Evolutionary conservation across 352 stramenopile species (phyloP).

Genomic region (Globisporangium megalacanthum): DNA sequence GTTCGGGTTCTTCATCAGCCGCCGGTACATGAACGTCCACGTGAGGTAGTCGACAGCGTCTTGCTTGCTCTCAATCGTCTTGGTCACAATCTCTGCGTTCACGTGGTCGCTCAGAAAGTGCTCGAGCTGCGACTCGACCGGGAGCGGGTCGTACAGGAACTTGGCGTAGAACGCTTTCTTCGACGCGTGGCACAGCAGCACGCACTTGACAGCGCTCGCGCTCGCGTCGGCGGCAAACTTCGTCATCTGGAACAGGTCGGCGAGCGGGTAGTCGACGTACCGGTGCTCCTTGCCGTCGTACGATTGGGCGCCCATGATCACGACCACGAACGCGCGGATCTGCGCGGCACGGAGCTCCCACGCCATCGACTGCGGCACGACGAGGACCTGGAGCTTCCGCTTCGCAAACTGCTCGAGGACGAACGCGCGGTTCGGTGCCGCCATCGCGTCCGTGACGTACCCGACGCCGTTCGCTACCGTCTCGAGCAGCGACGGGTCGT

Average conservation of each 20-base stretch:
- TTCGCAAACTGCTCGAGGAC: constrained; percentile 88
- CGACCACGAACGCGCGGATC: constrained; percentile 88
- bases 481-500: constrained; percentile 92
- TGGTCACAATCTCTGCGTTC: constrained; percentile 98
- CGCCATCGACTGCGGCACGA: constrained; percentile 93
- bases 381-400: constrained; percentile 89
- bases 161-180: constrained; percentile 99
- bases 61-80: constrained; percentile 98
- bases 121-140: constrained; percentile 98
- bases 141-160: constrained; percentile 99
- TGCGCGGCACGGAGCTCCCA: constrained; percentile 85
- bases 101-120: constrained; percentile 98
- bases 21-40: constrained; percentile 99
- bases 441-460: constrained; percentile 95
- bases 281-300: constrained; percentile 95
- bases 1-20: constrained; percentile 99
- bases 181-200: constrained; percentile 95
- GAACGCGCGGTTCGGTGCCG: constrained; percentile 82
- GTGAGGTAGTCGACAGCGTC: constrained; percentile 99
- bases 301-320: constrained; percentile 97
- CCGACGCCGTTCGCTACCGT: constrained; percentile 93
- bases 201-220: constrained; percentile 87
- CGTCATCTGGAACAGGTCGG: constrained; percentile 98
- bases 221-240: constrained; percentile 61
- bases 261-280: constrained; percentile 97